Conservation (phyloP, 768 basidiomycete genomes). For the Mrakia gelida region DNA sequence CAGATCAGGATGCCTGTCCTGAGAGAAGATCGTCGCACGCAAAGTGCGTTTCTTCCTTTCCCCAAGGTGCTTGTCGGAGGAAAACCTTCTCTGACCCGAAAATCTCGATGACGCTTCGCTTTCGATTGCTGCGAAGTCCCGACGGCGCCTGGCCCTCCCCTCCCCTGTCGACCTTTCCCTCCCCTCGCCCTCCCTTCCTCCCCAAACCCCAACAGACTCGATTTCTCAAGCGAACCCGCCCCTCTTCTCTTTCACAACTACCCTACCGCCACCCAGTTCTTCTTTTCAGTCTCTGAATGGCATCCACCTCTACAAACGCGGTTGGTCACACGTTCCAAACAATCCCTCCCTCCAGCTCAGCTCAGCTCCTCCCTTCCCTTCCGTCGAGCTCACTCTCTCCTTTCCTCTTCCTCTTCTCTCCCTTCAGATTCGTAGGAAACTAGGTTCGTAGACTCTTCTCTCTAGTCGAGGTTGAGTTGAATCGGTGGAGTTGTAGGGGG, state of each 20-base stretch:
- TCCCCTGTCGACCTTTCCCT: too few relatives aligned
- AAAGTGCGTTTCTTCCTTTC: too few relatives aligned
- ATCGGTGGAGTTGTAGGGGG: neutral
- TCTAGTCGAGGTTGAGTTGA: neutral
- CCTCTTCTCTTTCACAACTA: neutral
- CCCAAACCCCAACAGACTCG: neutral
- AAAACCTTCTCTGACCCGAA: too few relatives aligned
- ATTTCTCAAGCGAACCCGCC: too few relatives aligned
- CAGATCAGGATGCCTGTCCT: too few relatives aligned
- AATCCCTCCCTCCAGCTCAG: neutral
- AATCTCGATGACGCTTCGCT: too few relatives aligned
- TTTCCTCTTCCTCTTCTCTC: neutral
- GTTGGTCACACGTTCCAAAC: neutral
- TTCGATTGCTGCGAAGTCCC: too few relatives aligned
- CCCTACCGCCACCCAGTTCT: neutral
- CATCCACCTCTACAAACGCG: slow-evolving; percentile 11
- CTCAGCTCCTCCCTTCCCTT: neutral
- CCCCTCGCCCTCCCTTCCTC: too few relatives aligned
- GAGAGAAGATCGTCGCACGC: too few relatives aligned
- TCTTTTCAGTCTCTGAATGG: neutral
- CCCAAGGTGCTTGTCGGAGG: too few relatives aligned
- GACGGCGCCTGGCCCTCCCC: too few relatives aligned
- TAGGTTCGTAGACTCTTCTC: slow-evolving; percentile 5
- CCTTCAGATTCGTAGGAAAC: slow-evolving; percentile 28
- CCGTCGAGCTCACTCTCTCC: neutral